phyloP scores from a whole-genome alignment of 306 rosid species.

The Casuarina cunninghamiana region DNA sequence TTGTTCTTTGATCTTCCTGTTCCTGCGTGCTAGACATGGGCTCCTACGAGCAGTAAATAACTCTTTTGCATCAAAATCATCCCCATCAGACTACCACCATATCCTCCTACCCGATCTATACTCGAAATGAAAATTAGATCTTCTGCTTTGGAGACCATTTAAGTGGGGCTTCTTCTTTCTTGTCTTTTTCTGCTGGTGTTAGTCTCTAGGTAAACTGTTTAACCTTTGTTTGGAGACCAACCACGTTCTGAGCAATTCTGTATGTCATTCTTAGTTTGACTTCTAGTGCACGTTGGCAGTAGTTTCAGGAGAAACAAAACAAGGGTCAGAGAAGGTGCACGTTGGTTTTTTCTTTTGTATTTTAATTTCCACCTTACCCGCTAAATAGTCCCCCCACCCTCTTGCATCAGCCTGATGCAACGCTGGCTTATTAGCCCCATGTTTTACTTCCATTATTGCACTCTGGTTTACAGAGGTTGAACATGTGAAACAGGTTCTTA shows the following conservation, averaged over 20 bases:
- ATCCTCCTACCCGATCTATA: slow-evolving; percentile 6
- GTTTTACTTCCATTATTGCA: background rate
- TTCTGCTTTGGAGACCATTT: slow-evolving; percentile 19
- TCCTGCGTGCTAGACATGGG: background rate
- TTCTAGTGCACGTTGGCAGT: background rate
- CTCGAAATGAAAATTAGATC: slow-evolving; percentile 4
- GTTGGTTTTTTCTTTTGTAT: background rate
- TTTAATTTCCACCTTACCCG: background rate
- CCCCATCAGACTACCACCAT: background rate
- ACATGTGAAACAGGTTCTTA: background rate
- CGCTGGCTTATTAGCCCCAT: background rate
- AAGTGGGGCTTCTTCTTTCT: background rate
- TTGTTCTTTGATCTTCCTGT: background rate
- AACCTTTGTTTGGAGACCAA: background rate
- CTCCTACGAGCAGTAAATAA: background rate
- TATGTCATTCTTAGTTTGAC: background rate
- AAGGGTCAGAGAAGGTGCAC: background rate
- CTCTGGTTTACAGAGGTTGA: background rate
- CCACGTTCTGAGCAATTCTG: background rate
- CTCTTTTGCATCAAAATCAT: background rate
- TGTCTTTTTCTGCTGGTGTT: background rate
- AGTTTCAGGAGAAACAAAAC: background rate
- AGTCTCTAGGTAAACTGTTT: background rate
- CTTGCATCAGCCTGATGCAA: background rate
- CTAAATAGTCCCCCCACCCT: background rate